Percentiles rank a stretch among this genome's conserved stretches.
phyloP scores from a whole-genome alignment of 2,329 filamentous ascomycete genomes.

The Fusarium praegraminearum region DNA sequence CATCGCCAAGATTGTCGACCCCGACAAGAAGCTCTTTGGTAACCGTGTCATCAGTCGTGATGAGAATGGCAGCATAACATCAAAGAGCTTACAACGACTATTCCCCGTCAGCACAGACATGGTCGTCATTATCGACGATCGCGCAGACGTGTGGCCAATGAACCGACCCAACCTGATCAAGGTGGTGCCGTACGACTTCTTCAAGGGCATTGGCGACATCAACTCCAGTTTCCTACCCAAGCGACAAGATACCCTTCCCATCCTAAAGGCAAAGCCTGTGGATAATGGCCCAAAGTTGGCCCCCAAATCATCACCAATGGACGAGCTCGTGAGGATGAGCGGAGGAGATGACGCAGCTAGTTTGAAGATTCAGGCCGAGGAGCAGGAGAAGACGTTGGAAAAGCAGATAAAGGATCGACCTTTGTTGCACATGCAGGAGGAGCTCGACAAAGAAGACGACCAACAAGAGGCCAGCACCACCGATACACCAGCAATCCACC shows the following conservation, averaged over 20 bases:
- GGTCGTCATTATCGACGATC: constrained; percentile 98
- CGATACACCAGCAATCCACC: constrained; percentile 52
- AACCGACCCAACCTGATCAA: constrained; percentile 95
- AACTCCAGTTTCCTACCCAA: constrained; percentile 97
- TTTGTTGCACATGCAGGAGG: constrained; percentile 89
- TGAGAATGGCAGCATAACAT: constrained; percentile 92
- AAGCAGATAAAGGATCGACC: constrained; percentile 91
- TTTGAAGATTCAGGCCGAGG: constrained; percentile 80
- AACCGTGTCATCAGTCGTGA: constrained; percentile 96
- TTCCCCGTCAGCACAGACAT: constrained; percentile 98
- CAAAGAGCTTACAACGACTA: constrained; percentile 88
- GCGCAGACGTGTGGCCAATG: constrained; percentile 92
- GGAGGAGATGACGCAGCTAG: constrained; percentile 75
- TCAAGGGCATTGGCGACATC: constrained; percentile 97
- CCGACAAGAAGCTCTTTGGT: constrained; percentile 87
- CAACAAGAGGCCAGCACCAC: constrained; percentile 44
- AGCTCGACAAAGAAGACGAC: constrained; percentile 83
- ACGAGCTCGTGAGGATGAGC: constrained; percentile 81
- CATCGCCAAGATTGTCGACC: constrained; percentile 93
- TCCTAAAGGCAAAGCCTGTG: constrained; percentile 40
- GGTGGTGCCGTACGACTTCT: constrained; percentile 96
- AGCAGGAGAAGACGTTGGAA: constrained; percentile 88
- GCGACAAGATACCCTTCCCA: constrained; percentile 65
- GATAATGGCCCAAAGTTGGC: constrained; percentile 29
- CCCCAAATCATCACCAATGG: constrained; percentile 64